Conservation (phyloP, 495 filamentous ascomycete genomes). For the Pseudoneurospora amorphoporcata region DNA sequence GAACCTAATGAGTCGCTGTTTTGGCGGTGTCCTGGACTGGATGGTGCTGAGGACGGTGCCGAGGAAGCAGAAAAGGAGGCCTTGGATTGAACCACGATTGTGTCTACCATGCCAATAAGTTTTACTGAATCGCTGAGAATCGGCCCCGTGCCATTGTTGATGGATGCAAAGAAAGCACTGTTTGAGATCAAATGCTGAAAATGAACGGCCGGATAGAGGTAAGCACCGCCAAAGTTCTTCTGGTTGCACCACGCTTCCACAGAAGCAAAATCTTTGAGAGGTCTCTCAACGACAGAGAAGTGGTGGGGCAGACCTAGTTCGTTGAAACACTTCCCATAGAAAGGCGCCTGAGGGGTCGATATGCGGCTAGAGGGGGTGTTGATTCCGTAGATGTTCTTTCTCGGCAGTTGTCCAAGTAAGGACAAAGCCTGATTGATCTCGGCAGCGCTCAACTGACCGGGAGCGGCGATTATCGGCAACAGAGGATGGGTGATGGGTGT, state of each 20-base stretch:
- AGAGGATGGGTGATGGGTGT: slow-evolving; percentile 79
- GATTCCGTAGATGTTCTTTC: slow-evolving; percentile 69
- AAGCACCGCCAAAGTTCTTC: slow-evolving; percentile 67
- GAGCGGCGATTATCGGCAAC: slow-evolving; percentile 73
- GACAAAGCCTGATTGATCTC: slow-evolving; percentile 73
- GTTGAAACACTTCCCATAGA: slow-evolving; percentile 83
- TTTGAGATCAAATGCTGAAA: slow-evolving; percentile 26
- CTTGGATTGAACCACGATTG: slow-evolving; percentile 51
- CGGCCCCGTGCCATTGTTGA: slow-evolving; percentile 48
- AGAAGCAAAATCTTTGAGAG: slow-evolving; percentile 46
- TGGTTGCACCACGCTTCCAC: slow-evolving; percentile 56
- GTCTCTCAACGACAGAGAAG: slow-evolving; percentile 64
- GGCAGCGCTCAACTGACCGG: slow-evolving; percentile 71
- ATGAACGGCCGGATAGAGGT: slow-evolving; percentile 60
- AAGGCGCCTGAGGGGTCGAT: slow-evolving; percentile 63
- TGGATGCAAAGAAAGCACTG: slow-evolving; percentile 31
- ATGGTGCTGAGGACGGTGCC: slow-evolving; percentile 26
- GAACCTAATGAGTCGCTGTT: slow-evolving; percentile 16
- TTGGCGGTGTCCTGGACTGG: slow-evolving; percentile 26
- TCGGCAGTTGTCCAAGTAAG: slow-evolving; percentile 69
- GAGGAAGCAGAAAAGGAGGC: slow-evolving; percentile 24
- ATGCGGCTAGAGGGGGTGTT: slow-evolving; percentile 50
- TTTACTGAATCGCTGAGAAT: slow-evolving; percentile 58
- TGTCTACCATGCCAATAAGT: slow-evolving; percentile 70
- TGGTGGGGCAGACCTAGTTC: slow-evolving; percentile 75